A percentile compares a stretch with the other conserved stretches of the same genome.
These are phyloP conservation scores for Dalbergia cultrata DNA, from an alignment of 306 rosid species.

Conservation along the genomic window DNA sequence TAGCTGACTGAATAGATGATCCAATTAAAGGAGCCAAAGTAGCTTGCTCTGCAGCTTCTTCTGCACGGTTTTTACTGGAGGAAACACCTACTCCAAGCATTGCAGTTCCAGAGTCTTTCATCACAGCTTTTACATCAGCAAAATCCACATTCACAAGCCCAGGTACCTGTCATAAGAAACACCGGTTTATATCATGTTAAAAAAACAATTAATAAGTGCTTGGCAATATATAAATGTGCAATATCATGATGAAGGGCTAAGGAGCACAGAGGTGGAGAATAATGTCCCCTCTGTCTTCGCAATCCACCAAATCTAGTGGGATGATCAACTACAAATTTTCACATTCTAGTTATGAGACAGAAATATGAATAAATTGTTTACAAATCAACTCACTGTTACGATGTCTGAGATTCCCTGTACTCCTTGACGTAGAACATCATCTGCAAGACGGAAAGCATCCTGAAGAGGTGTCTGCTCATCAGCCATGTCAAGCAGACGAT, in stretches of 20 bases:
- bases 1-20: slow-evolving; percentile 97
- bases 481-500: slow-evolving; percentile 96
- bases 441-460: slow-evolving; percentile 97
- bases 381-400: slow-evolving; percentile 75
- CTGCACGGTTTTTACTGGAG: slow-evolving; percentile 97
- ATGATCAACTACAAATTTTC: neutral
- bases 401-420: slow-evolving; percentile 99
- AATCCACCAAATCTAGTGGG: neutral
- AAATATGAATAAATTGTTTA: slow-evolving; percentile 11
- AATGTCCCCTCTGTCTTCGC: neutral
- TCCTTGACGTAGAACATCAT: slow-evolving; percentile 98
- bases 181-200: slow-evolving; percentile 16
- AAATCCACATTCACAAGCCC: slow-evolving; percentile 99
- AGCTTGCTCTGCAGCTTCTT: slow-evolving; percentile 99
- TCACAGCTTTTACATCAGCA: slow-evolving; percentile 98
- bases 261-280: neutral
- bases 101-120: slow-evolving; percentile 99
- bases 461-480: slow-evolving; percentile 98
- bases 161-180: slow-evolving; percentile 72
- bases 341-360: neutral
- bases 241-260: too few relatives aligned
- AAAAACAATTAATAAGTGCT: too few relatives aligned
- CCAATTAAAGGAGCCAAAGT: slow-evolving; percentile 98
- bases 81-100: slow-evolving; percentile 99
- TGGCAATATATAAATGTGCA: too few relatives aligned